phyloP scores from a whole-genome alignment of 2,329 filamentous ascomycete species.

The Talaromyces sp. region DNA sequence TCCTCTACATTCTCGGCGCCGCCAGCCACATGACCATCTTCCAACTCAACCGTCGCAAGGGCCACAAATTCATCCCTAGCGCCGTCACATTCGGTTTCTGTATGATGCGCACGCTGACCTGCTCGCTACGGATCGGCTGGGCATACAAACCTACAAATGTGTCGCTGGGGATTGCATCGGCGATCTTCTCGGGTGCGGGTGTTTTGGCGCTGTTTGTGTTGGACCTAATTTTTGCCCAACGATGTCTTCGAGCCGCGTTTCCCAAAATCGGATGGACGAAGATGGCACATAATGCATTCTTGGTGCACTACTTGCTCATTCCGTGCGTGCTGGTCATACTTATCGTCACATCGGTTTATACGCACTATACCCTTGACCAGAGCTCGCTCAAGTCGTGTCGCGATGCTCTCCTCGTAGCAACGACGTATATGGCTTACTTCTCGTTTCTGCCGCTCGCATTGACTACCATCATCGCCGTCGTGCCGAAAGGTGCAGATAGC shows the following conservation, averaged over 20 bases:
- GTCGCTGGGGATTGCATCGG: conserved; percentile 55
- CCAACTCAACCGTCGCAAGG: conserved; percentile 39
- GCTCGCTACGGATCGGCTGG: conserved; percentile 55
- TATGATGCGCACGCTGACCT: conserved; percentile 48
- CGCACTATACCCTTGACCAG: conserved; percentile 62
- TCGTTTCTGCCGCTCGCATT: conserved; percentile 66
- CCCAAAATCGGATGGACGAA: conserved; percentile 67
- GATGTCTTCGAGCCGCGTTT: conserved; percentile 70
- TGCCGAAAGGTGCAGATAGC: conserved; percentile 40
- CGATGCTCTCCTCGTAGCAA: conserved; percentile 61
- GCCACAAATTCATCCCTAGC: conserved; percentile 51
- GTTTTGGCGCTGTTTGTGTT: conserved; percentile 72
- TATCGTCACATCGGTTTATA: conserved; percentile 62
- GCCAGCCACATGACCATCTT: conserved; percentile 47
- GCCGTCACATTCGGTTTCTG: conserved; percentile 49
- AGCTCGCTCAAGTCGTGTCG: conserved; percentile 53
- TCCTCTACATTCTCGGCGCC: conserved; percentile 44
- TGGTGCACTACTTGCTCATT: conserved; percentile 58
- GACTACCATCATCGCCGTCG: conserved; percentile 47
- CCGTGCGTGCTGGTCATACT: conserved; percentile 61
- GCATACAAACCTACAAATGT: conserved; percentile 48
- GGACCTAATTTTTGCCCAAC: conserved; percentile 74
- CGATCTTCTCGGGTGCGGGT: conserved; percentile 69
- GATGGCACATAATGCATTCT: conserved; percentile 52
- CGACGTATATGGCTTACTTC: conserved; percentile 60